A percentile compares a stretch with the other conserved stretches of the same genome.
Conservation (phyloP, 139 green algal genomes). For the Chlamydomonas eustigma region DNA sequence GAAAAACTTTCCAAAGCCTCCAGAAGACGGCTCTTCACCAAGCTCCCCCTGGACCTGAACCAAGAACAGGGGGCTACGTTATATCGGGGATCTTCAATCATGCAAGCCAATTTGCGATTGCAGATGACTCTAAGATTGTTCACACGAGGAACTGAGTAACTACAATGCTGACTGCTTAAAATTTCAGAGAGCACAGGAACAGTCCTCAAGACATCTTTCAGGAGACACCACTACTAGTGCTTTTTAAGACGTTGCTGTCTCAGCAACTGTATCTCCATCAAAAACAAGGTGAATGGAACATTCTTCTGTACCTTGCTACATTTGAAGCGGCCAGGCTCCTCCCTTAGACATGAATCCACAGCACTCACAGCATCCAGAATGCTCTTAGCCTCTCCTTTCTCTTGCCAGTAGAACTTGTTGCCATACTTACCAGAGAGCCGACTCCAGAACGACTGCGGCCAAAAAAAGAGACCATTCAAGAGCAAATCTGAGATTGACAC, state of each 20-base stretch:
- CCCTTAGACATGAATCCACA: constrained; percentile 72
- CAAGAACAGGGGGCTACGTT: neutral
- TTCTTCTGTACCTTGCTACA: constrained; percentile 52
- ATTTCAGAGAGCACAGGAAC: no score
- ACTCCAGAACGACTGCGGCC: constrained; percentile 80
- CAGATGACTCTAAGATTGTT: neutral
- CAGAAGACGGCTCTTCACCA: constrained; percentile 22
- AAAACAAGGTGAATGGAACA: neutral
- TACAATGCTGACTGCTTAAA: neutral
- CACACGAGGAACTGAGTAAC: neutral
- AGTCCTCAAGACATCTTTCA: no score
- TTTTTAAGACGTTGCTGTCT: no score
- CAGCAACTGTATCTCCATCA: no score
- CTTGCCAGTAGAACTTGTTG: constrained; percentile 93
- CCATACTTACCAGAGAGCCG: constrained; percentile 88
- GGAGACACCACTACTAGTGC: no score
- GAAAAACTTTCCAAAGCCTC: constrained; percentile 20
- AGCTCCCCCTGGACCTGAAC: constrained; percentile 20
- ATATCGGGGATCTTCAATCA: neutral
- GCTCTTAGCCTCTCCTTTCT: constrained; percentile 76
- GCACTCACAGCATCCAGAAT: constrained; percentile 85
- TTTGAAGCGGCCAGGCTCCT: constrained; percentile 60
- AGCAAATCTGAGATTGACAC: neutral
- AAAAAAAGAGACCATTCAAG: neutral
- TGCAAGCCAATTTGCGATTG: neutral